Conservation (phyloP, 306 rosid genomes). For the Purshia tridentata region DNA sequence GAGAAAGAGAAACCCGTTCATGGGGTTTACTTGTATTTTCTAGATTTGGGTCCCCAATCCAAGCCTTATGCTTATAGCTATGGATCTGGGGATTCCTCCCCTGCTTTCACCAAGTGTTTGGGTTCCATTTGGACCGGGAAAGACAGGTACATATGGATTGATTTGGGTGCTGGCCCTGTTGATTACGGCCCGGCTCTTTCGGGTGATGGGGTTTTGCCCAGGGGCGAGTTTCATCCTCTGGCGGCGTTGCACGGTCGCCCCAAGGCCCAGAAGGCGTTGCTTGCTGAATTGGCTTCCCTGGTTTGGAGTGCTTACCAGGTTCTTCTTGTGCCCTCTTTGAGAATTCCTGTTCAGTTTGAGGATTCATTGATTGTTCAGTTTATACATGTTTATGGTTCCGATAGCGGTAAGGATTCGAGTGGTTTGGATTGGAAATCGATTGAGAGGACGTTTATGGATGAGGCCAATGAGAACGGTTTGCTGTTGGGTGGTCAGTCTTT, state of each 20-base stretch:
- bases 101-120: conserved; percentile 63
- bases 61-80: conserved; percentile 80
- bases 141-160: conserved; percentile 78
- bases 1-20: conserved; percentile 44
- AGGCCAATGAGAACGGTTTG: conserved; percentile 51
- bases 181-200: conserved; percentile 88
- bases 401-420: conserved; percentile 30
- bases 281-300: conserved; percentile 70
- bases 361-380: conserved; percentile 65
- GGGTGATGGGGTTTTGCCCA: conserved; percentile 81
- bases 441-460: conserved; percentile 61
- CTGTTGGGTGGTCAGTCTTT: conserved; percentile 66
- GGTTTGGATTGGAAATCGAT: conserved; percentile 73
- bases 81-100: conserved; percentile 60
- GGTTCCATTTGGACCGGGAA: conserved; percentile 75
- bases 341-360: conserved; percentile 76
- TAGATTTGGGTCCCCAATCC: conserved; percentile 54
- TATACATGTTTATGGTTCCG: conserved; percentile 55
- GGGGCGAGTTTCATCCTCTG: conserved; percentile 86
- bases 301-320: conserved; percentile 80
- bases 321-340: conserved; percentile 79
- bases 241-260: conserved; percentile 73
- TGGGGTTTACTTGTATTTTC: conserved; percentile 67
- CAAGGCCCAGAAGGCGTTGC: conserved; percentile 62
- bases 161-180: conserved; percentile 85